Conservation (phyloP, 345 rosid species). For the Eutrema heterophyllum region DNA sequence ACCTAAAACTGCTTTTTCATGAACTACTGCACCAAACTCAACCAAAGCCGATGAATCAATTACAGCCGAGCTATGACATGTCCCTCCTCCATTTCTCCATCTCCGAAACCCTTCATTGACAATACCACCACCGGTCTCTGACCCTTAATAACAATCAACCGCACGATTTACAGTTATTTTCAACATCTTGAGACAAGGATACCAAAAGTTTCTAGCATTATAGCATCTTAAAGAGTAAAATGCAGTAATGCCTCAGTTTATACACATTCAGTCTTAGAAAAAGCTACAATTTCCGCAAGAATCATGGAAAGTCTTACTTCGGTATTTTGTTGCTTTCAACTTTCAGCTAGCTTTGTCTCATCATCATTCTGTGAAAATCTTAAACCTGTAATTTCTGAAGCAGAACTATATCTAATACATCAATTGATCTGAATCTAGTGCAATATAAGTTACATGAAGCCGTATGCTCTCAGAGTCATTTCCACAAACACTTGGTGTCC, state of each 20-base stretch:
- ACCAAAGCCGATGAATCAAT: constrained; percentile 49
- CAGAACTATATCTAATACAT: too few species aligned
- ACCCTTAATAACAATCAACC: constrained; percentile 1
- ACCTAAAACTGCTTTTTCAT: constrained; percentile 47
- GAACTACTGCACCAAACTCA: constrained; percentile 59
- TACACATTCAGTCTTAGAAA: background rate
- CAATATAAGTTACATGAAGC: background rate
- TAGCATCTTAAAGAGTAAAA: constrained; percentile 3
- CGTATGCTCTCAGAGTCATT: background rate
- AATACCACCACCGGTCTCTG: constrained; percentile 23
- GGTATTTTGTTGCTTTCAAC: background rate
- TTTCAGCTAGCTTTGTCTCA: background rate
- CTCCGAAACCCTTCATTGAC: constrained; percentile 29
- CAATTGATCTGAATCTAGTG: too few species aligned
- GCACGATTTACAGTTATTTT: background rate
- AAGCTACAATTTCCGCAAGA: background rate
- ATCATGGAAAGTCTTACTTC: background rate
- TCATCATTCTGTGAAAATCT: background rate
- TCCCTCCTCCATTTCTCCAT: constrained; percentile 66
- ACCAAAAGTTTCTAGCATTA: background rate
- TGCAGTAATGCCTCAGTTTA: background rate
- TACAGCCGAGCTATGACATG: constrained; percentile 48
- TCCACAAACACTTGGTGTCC: constrained; percentile 9
- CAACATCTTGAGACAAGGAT: background rate
- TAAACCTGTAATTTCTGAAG: background rate